phyloP scores from a whole-genome alignment of 768 basidiomycete genomes.

The Galerina marginata region DNA sequence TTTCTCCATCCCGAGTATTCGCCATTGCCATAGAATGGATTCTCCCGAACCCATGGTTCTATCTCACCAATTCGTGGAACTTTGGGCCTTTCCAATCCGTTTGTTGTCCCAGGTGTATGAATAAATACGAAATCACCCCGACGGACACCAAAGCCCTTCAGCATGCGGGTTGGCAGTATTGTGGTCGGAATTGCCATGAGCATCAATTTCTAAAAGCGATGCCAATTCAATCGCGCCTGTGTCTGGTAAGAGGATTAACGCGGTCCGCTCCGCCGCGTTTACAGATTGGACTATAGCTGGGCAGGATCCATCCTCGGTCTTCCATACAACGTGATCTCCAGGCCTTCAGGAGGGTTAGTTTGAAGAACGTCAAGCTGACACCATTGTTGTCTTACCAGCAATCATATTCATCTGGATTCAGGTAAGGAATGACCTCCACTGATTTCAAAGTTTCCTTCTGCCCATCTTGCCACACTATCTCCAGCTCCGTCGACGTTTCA shows the following conservation, averaged over 20 bases:
- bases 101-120: slow-evolving; percentile 70
- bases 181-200: slow-evolving; percentile 70
- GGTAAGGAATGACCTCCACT: slow-evolving; percentile 75
- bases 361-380: neutral
- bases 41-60: slow-evolving; percentile 78
- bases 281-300: slow-evolving; percentile 82
- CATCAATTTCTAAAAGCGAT: slow-evolving; percentile 88
- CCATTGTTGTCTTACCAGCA: slow-evolving; percentile 64
- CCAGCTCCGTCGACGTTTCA: slow-evolving; percentile 71
- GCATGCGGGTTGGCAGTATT: slow-evolving; percentile 45
- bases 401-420: slow-evolving; percentile 91
- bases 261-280: slow-evolving; percentile 73
- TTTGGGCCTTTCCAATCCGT: slow-evolving; percentile 68
- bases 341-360: slow-evolving; percentile 59
- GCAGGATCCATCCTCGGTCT: slow-evolving; percentile 68
- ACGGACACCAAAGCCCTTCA: slow-evolving; percentile 78
- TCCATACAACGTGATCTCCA: slow-evolving; percentile 89
- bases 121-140: slow-evolving; percentile 88
- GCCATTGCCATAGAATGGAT: slow-evolving; percentile 49
- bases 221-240: slow-evolving; percentile 64
- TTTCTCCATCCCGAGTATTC: slow-evolving; percentile 74
- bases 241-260: slow-evolving; percentile 64
- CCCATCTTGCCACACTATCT: slow-evolving; percentile 91
- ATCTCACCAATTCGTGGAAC: slow-evolving; percentile 88
- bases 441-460: slow-evolving; percentile 63